Base-by-base conservation (phyloP, 345 rosid species). In the Brassica incana region DNA sequence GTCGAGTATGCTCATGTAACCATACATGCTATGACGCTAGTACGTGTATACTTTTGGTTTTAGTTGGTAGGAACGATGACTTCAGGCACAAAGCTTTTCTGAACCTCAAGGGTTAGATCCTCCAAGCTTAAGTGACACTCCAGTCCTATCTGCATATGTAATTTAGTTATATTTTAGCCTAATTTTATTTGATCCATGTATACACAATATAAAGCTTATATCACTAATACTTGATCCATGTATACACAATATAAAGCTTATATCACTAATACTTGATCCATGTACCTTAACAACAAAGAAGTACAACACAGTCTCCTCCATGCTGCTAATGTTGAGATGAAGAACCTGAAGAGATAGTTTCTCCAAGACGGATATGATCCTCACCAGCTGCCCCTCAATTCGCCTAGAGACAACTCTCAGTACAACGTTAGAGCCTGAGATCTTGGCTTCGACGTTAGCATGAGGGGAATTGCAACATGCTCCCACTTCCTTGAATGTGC, bases 401-500 rank as follows among this genome's bases (percentile, higher is more conserved):
- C 88, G 52, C 77, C 74, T 66, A 3, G 88, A 88, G 54, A 91
- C 81, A 12, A 91, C 85, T 80, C 90, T 95, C 69, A 95, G 27
- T 18, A 91, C 60, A 66, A 91, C 97, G 40, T 95, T 91, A 1
- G 99, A 83, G 60, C 99, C 99, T 1, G 91, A 84, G 71, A 95
- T 84, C 88, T 88, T 92, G 0, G 99, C 99, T 78, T 95, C 99
- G 0, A 95, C 94, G 72, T 95, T 97, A 2, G 97, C 99, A 71
- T 86, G 80, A 4, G 95, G 81, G 33, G 99, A 95, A 88, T 90
- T 92, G 83, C 95, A 90, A 80, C 87, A 82, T 14, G 97, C 88
- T 20, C 85, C 92, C 29, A 89, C 79, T 73, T 88, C 88, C 77
- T 85, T 82, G 14, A 80, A 77, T 29, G 80, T 80, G 36, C 78